Conservation (phyloP, 139 green algal genomes). For the Zygnema circumcarinatum region DNA sequence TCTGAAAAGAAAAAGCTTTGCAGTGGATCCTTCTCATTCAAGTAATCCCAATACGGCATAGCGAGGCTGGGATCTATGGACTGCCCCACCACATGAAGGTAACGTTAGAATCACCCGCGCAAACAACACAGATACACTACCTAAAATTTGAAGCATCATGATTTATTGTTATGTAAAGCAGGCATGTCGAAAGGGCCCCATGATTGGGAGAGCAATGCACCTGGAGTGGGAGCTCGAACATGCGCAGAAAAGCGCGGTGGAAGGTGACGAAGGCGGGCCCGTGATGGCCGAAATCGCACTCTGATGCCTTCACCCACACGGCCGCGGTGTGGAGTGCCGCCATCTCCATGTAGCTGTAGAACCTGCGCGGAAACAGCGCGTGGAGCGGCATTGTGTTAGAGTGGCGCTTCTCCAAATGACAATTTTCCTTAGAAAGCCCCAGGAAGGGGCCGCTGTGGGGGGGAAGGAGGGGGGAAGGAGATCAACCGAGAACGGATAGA, state of each 20-base stretch:
- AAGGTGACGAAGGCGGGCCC: neutral
- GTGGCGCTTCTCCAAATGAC: too few species aligned
- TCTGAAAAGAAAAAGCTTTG: neutral
- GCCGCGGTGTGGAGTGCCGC: neutral
- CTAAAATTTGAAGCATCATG: too few species aligned
- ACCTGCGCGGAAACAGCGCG: too few species aligned
- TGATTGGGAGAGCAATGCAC: too few species aligned
- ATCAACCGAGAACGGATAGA: neutral
- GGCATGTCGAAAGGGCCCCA: too few species aligned
- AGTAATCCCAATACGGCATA: neutral
- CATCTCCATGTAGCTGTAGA: conserved; percentile 7
- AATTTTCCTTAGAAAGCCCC: too few species aligned
- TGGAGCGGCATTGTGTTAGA: too few species aligned
- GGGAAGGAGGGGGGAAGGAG: neutral
- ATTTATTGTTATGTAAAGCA: too few species aligned
- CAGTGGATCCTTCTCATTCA: neutral
- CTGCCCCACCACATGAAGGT: too few species aligned
- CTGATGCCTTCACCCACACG: neutral
- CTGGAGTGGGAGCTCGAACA: neutral
- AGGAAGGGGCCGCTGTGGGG: too few species aligned
- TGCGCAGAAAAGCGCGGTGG: neutral
- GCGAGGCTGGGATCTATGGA: neutral
- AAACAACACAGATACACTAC: too few species aligned
- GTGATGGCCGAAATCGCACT: neutral
- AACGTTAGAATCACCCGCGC: too few species aligned